Conservation (phyloP, 2,329 filamentous ascomycete species). For the Diaporthe caulivora region DNA sequence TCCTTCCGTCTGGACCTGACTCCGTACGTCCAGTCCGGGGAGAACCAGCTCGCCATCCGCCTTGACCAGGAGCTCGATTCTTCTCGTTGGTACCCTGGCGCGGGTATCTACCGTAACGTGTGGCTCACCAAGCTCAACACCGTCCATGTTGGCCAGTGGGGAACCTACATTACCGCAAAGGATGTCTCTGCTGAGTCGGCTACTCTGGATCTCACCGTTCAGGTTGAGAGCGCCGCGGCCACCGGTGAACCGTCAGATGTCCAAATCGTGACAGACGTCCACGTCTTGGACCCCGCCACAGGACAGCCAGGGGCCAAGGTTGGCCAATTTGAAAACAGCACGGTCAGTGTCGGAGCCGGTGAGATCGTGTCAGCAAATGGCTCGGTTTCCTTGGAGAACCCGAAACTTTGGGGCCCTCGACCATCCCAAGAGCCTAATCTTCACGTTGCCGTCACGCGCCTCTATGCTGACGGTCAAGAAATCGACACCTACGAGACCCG, state of each 20-base stretch:
- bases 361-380: not conserved
- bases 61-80: constrained; percentile 61
- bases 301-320: constrained; percentile 43
- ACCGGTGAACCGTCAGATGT: constrained; percentile 47
- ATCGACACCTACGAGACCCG: constrained; percentile 61
- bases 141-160: constrained; percentile 62
- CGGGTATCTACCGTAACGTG: constrained; percentile 65
- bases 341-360: constrained; percentile 1
- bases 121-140: constrained; percentile 63
- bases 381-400: constrained; percentile 50
- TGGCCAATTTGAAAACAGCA: not conserved
- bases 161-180: constrained; percentile 62
- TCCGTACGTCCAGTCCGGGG: constrained; percentile 51
- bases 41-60: constrained; percentile 62
- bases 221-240: constrained; percentile 59
- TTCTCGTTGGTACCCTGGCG: constrained; percentile 67
- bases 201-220: constrained; percentile 56
- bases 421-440: constrained; percentile 51
- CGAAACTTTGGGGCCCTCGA: constrained; percentile 9
- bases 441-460: constrained; percentile 59
- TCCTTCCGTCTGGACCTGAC: constrained; percentile 65
- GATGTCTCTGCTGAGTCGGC: constrained; percentile 59
- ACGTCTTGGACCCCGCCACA: constrained; percentile 51
- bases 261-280: constrained; percentile 56
- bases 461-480: constrained; percentile 45